These are phyloP conservation scores for Chrysopogon serrulatus DNA, from an alignment of 176 grass and related monocot species.

Conservation along the genomic window DNA sequence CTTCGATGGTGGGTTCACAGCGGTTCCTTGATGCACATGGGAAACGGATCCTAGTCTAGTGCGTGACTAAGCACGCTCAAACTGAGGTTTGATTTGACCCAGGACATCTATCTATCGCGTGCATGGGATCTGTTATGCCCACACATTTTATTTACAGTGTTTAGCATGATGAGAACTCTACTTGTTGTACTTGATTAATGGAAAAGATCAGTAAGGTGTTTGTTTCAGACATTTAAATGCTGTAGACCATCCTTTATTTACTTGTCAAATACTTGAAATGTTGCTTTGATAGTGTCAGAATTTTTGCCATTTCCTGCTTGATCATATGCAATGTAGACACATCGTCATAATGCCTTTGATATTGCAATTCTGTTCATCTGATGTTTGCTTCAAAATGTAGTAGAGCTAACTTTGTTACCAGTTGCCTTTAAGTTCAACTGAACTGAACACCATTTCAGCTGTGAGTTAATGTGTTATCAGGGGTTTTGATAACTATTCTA, in stretches of 20 bases:
- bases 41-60: neutral
- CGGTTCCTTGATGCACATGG: conserved; percentile 44
- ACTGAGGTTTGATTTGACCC: neutral
- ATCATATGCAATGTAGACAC: neutral
- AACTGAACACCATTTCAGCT: neutral
- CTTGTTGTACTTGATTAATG: conserved; percentile 44
- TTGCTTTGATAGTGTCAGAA: neutral
- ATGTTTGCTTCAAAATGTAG: neutral
- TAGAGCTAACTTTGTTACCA: neutral
- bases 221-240: conserved; percentile 16
- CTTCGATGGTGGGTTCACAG: conserved; percentile 88
- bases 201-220: neutral
- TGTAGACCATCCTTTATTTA: neutral
- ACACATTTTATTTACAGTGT: conserved; percentile 17
- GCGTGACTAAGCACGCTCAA: conserved; percentile 13
- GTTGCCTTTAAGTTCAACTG: neutral
- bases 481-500: neutral
- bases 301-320: neutral
- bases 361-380: neutral
- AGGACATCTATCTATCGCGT: conserved; percentile 11
- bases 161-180: conserved; percentile 32
- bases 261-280: neutral
- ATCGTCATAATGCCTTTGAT: neutral
- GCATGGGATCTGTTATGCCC: conserved; percentile 1
- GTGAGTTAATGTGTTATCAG: neutral